Conservation (phyloP, 2,329 filamentous ascomycete genomes). For the Penicillium olsonii region DNA sequence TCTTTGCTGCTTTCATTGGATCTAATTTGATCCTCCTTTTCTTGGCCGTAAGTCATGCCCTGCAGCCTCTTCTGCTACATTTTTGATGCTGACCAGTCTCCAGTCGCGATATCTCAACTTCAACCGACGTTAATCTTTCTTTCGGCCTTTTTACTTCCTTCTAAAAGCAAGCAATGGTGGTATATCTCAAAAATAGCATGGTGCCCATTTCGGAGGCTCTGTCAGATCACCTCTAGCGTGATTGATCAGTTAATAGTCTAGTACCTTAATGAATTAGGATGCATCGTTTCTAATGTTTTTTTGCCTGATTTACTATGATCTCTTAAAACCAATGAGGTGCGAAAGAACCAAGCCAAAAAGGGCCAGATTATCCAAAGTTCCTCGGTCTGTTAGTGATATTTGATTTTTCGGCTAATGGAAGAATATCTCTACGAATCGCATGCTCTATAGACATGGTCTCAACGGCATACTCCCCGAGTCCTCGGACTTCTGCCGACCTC, state of each 20-base stretch:
- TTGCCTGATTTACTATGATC: no score
- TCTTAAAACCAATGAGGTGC: no score
- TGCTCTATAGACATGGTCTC: neutral
- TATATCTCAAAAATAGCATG: no score
- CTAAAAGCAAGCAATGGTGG: no score
- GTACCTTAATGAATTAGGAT: no score
- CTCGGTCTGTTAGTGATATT: neutral
- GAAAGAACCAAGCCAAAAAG: no score
- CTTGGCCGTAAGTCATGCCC: conserved; percentile 50
- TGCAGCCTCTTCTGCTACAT: neutral
- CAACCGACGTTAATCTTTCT: conserved; percentile 40
- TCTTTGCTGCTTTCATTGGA: conserved; percentile 72
- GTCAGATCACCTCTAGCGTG: no score
- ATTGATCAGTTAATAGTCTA: no score
- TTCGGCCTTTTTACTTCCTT: no score
- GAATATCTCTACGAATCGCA: neutral
- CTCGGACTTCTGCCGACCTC: conserved; percentile 16
- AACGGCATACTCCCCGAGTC: conserved; percentile 5
- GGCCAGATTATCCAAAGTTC: no score
- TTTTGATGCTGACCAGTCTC: conserved; percentile 12
- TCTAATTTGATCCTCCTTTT: conserved; percentile 72
- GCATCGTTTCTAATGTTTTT: no score
- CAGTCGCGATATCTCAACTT: conserved; percentile 50
- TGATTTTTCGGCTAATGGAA: neutral
- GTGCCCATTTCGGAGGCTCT: no score